These are phyloP conservation scores for Zostera marina DNA, from an alignment of 116 monocot species.

Conservation along the genomic window DNA sequence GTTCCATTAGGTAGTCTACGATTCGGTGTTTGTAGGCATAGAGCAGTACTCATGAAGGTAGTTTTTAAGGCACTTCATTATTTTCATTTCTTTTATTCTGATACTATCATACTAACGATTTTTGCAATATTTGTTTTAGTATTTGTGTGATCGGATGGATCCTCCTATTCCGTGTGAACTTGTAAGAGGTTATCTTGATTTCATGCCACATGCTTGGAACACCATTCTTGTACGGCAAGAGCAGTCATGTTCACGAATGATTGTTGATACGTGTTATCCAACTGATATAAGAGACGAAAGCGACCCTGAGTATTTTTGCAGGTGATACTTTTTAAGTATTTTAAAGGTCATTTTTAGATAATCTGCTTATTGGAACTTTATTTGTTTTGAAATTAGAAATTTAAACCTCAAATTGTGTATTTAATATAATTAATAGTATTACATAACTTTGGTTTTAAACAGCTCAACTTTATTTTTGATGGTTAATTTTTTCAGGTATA, in stretches of 20 bases:
- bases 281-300: conserved; percentile 82
- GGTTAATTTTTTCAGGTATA: conserved; percentile 51
- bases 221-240: conserved; percentile 43
- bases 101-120: conserved; percentile 6
- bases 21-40: conserved; percentile 96
- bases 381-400: background rate
- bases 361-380: background rate
- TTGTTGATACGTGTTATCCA: conserved; percentile 93
- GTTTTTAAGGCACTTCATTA: background rate
- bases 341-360: background rate
- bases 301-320: conserved; percentile 88
- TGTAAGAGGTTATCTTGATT: conserved; percentile 90
- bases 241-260: conserved; percentile 42
- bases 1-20: conserved; percentile 75
- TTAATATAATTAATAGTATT: no score
- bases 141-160: conserved; percentile 88
- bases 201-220: conserved; percentile 99
- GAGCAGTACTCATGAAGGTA: conserved; percentile 99
- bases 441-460: no score
- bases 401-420: no score
- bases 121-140: conserved; percentile 26
- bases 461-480: background rate
- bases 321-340: no score
- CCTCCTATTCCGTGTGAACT: conserved; percentile 96
- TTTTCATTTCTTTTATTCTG: conserved; percentile 1